Percentiles rank a stretch among this genome's conserved stretches.
Conservation (phyloP, 345 rosid species). For the Limnanthes douglasii region DNA sequence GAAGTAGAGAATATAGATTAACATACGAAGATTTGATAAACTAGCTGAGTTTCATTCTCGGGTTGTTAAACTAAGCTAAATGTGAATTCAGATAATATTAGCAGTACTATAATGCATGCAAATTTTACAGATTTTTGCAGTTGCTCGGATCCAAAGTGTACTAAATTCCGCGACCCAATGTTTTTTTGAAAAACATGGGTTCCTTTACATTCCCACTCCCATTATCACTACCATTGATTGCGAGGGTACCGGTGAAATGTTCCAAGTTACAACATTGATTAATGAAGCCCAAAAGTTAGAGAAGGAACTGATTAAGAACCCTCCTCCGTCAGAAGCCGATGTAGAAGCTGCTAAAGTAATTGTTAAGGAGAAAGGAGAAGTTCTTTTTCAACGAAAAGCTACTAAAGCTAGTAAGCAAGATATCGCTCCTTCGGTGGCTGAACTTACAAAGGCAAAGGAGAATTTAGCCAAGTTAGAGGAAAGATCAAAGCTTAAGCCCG, state of each 20-base stretch:
- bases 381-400: no score
- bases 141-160: no score
- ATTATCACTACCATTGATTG: constrained; percentile 91
- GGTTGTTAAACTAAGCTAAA: no score
- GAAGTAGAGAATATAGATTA: no score
- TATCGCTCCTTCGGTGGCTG: constrained; percentile 26
- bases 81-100: no score
- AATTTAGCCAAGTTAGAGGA: constrained; percentile 84
- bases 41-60: no score
- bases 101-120: no score
- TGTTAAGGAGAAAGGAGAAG: constrained; percentile 24
- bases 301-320: constrained; percentile 41
- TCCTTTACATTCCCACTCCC: constrained; percentile 63
- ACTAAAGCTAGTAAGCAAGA: no score
- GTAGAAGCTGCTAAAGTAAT: constrained; percentile 31
- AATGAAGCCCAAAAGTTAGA: constrained; percentile 54
- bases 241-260: constrained; percentile 98
- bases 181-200: constrained; percentile 51
- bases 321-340: no score
- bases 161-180: constrained; percentile 63
- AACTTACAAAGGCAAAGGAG: constrained; percentile 66
- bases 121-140: no score
- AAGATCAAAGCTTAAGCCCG: constrained; percentile 12
- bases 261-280: constrained; percentile 94
- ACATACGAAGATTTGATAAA: no score